phyloP scores from a whole-genome alignment of 2,329 filamentous ascomycete species.

The Sporothrix curviconia region DNA sequence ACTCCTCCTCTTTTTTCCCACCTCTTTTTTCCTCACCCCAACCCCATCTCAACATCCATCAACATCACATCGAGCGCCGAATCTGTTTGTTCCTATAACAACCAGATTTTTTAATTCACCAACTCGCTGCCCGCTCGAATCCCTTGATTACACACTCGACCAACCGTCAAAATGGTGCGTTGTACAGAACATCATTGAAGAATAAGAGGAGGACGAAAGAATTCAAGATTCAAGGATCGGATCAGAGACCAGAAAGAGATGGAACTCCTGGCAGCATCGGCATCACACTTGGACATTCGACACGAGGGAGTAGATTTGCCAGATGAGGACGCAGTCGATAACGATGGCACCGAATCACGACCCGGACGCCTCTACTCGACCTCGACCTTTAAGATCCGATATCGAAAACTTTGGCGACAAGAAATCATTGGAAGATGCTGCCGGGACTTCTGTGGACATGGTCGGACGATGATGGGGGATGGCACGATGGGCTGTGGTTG shows the following conservation, averaged over 20 bases:
- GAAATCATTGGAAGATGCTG: no score
- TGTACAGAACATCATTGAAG: not conserved
- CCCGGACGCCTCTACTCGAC: no score
- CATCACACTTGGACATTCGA: not conserved
- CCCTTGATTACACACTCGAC: constrained; percentile 38
- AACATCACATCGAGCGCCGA: constrained; percentile 39
- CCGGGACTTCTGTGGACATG: not conserved
- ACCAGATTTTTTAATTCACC: constrained; percentile 43
- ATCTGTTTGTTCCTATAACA: constrained; percentile 37
- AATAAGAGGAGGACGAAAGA: not conserved
- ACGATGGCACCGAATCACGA: not conserved
- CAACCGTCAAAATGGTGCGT: constrained; percentile 62
- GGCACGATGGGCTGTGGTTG: not conserved
- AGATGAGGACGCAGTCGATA: not conserved
- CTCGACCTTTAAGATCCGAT: no score
- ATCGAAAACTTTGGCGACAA: no score
- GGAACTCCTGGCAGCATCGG: constrained; percentile 1
- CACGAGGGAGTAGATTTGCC: not conserved
- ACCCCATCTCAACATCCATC: not conserved
- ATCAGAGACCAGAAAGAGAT: not conserved
- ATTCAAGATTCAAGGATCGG: not conserved
- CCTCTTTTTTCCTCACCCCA: constrained; percentile 2
- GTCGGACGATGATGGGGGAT: no score
- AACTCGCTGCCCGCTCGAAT: constrained; percentile 10
- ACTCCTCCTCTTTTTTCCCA: constrained; percentile 25